Evolutionary conservation across 768 basidiomycete genomes (phyloP).

Genomic region (Rhodotorula paludigena): DNA sequence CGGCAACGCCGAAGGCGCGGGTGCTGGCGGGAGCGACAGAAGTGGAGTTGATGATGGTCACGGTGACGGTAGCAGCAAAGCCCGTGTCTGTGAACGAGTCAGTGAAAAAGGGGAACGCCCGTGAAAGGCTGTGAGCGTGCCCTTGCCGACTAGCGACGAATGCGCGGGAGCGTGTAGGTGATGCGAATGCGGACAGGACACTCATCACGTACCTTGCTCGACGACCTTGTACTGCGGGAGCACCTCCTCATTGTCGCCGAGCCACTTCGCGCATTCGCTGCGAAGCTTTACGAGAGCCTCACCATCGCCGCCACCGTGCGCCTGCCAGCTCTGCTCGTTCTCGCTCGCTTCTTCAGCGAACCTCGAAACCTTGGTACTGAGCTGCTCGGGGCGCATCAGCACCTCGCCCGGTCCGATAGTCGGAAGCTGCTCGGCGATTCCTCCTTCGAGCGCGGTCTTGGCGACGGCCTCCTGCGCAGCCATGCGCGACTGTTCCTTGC

Average conservation of each 20-base stretch:
- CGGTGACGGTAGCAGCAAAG: conserved; percentile 1
- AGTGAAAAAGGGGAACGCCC: neutral
- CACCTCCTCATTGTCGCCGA: no score
- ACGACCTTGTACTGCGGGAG: no score
- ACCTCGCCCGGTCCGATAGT: neutral
- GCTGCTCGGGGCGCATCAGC: neutral
- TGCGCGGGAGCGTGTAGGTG: no score
- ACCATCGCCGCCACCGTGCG: no score
- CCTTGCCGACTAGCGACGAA: no score
- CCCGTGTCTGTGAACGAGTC: neutral
- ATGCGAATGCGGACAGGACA: no score
- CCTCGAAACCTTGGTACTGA: neutral
- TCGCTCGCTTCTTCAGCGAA: no score
- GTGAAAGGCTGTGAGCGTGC: neutral
- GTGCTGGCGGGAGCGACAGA: no score
- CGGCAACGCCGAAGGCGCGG: conserved; percentile 1
- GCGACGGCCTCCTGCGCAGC: conserved; percentile 21
- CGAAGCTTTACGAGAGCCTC: no score
- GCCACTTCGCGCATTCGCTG: no score
- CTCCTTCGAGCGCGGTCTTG: neutral
- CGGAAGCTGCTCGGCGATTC: conserved; percentile 1
- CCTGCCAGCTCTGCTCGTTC: no score
- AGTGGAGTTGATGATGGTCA: neutral
- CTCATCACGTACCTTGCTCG: no score
- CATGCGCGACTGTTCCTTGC: neutral